These are phyloP conservation scores for Schizochytrium sp. DNA, from an alignment of 108 stramenopile genomes.

Conservation along the genomic window DNA sequence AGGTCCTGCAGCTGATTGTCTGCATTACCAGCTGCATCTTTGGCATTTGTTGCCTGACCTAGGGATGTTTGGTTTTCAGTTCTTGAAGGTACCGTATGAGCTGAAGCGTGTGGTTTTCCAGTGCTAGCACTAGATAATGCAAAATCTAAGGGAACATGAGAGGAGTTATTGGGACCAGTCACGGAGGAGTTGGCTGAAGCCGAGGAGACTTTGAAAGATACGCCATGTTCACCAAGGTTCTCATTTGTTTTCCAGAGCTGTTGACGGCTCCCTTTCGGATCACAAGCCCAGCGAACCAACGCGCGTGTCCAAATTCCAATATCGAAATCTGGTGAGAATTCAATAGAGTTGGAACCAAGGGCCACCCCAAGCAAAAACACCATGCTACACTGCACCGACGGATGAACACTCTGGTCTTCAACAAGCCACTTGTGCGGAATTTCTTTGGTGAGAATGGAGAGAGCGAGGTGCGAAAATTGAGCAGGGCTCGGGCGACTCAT, in stretches of 20 bases:
- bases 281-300: slow-evolving; percentile 6
- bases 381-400: not conserved
- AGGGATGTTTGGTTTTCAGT: not conserved
- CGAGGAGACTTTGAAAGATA: no score
- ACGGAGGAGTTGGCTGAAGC: no score
- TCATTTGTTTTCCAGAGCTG: no score
- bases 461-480: not conserved
- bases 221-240: no score
- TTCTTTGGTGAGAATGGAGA: not conserved
- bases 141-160: no score
- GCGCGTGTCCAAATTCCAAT: not conserved
- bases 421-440: not conserved
- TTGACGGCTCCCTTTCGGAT: not conserved
- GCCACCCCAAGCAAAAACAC: not conserved
- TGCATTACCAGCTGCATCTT: not conserved
- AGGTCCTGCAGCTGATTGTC: not conserved
- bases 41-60: not conserved
- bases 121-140: no score
- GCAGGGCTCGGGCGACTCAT: not conserved
- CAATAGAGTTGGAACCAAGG: not conserved
- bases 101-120: no score
- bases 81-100: not conserved
- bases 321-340: not conserved
- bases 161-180: no score
- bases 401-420: not conserved